Evolutionary conservation across 1,284 basidiomycete species (phyloP), one percentile per base, ranked within the genome.

Genomic region (Cystobasidium pallidum): DNA sequence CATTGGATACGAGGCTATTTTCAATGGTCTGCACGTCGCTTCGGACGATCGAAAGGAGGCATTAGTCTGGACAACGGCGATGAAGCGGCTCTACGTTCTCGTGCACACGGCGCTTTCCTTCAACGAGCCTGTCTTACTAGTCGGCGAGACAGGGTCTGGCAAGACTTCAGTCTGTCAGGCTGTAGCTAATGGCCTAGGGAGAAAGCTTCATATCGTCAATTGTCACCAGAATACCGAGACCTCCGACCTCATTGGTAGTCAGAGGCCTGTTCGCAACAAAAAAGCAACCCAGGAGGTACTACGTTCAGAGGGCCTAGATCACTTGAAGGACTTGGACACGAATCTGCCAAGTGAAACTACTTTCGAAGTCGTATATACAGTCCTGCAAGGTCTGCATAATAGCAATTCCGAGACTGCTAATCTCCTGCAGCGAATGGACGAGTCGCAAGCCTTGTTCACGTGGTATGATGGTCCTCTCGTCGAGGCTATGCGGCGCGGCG

Each of bases 211-310:
- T 76, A 86, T 88, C 7, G 87, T 99, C 77, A 98, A 92, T 79
- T 99, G 95, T 79, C 96, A 99, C 81, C 94, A 98, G 81, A 99
- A 98, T 80, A 99, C 95, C n/a, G 96, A 99, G 82, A 96, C 95
- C 0, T 92, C 95, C 8, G 96, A 99, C 81, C 84, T 99, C 47
- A 91, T 99, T 61, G 96, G 96, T 45, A 92, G 93, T 39, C 87
- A 98, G 78, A 87, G 96, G 43, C 96, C 96, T 2, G 83, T 95
- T n/a, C 88, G 96, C 28, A 94, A 94, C 81, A 88, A 91, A 43
- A 80, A 82, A 2, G 81, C 82, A 13, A 78, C 82, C n/a, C 82
- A 83, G 58, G 77, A 80, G 57, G 75, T 77, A 13, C 78, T 82
- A 17, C 75, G 81, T 39, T 66, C 52, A 8, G 79, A 80, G 24